Base-by-base conservation (phyloP, 306 rosid genomes). In the Casuarina glauca region DNA sequence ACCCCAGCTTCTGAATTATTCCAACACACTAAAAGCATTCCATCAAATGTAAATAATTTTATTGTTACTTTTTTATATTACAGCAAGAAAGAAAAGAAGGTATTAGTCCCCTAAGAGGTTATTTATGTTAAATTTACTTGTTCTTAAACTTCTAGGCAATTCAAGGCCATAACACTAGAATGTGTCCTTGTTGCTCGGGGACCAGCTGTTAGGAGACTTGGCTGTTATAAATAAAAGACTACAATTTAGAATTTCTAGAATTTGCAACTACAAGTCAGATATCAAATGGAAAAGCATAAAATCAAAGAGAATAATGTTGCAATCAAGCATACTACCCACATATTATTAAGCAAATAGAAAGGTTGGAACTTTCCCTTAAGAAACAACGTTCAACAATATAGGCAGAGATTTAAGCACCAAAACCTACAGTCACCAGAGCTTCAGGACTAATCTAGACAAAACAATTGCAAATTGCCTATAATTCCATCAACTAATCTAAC, bases 361-460 rank as follows among this genome's bases (percentile, higher is more conserved):
- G 80, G 43, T 39, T 73, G 42, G 16, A 69, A 9, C 87, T 87
- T 90, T 91, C 99, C 97, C 91, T 86, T 78, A 86, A 83, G 89
- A 95, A 95, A 90, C 99, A 95, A 57, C 98, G 90, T 77, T 93
- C 96, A 67, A 89, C 83, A 62, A 95, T 88, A 57, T 97, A 93
- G 80, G 99, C 97, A 0, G 98, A 88, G 75, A 95, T 86, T 91
- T 95, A 97, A 74, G 98, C 98, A 61, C 99, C 98, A 82, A 95
- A 95, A 68, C 98, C 99, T 78, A 96, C 97, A 0, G 98, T 95
- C 20, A 93, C 84, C 0, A 96, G 98, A 84, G 99, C 99, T 88
- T 95, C 99, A 83, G 93, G 99, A 86, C 99, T 95, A 82, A 95
- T 95, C 75, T 84, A 88, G 17, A 26, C 16, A 55, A 39, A 43